Evolutionary conservation across 139 green algal species (phyloP).

Genomic region (Pleodorina starrii): DNA sequence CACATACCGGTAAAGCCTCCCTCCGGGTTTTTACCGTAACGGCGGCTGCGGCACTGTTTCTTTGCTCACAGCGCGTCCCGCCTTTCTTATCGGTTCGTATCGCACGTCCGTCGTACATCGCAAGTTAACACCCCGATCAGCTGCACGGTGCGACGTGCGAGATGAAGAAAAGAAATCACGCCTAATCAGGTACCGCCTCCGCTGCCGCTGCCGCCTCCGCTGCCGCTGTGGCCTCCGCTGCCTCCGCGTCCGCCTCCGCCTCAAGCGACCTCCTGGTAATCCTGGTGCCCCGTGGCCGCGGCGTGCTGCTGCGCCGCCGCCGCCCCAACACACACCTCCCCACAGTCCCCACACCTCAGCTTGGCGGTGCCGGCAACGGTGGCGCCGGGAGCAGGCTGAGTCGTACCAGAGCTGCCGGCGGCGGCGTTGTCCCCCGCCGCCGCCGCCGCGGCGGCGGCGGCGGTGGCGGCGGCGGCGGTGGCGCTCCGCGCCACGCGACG

Average conservation of each 20-base stretch:
- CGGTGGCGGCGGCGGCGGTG: neutral
- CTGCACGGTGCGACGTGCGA: neutral
- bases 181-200: neutral
- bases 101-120: no score
- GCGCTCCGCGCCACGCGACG: neutral
- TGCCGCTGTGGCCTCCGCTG: slow-evolving; percentile 8
- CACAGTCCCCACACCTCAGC: slow-evolving; percentile 51
- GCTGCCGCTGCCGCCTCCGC: neutral
- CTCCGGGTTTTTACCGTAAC: no score
- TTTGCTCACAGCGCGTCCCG: no score
- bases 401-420: no score
- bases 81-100: no score
- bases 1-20: no score
- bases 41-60: no score
- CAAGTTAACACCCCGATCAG: no score
- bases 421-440: neutral
- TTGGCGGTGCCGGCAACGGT: slow-evolving; percentile 2
- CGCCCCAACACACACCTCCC: neutral
- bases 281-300: no score
- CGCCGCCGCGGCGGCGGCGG: neutral
- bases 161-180: neutral
- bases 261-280: no score
- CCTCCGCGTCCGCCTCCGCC: no score
- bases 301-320: slow-evolving; percentile 39
- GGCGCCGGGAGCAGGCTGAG: no score